A percentile compares a stretch with the other conserved stretches of the same genome.
phyloP scores from a whole-genome alignment of 2,329 filamentous ascomycete species.

The Penicillium sp. region DNA sequence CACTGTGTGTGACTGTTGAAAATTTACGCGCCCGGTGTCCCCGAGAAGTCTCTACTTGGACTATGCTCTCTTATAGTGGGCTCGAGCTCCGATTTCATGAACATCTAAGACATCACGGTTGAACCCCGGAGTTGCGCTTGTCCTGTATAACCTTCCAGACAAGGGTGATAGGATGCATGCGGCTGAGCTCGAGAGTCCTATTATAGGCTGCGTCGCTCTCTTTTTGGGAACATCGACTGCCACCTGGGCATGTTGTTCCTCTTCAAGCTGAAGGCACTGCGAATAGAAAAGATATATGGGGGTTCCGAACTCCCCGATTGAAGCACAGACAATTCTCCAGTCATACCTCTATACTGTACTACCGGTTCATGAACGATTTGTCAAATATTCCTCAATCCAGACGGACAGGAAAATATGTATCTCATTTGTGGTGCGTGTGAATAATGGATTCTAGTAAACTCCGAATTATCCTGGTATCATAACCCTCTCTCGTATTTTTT shows the following conservation, averaged over 20 bases:
- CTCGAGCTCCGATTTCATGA: neutral
- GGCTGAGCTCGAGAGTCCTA: neutral
- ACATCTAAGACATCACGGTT: slow-evolving; percentile 10
- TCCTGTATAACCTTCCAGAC: slow-evolving; percentile 7
- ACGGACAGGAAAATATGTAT: neutral
- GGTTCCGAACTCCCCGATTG: slow-evolving; percentile 16
- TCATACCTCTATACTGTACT: neutral
- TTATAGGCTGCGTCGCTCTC: neutral
- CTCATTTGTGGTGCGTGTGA: neutral
- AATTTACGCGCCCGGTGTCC: neutral
- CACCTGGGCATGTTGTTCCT: neutral
- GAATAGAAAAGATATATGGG: neutral
- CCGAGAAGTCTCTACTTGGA: neutral
- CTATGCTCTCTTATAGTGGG: neutral
- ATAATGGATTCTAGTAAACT: slow-evolving; percentile 7
- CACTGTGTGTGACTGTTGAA: slow-evolving; percentile 7
- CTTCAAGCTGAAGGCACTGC: neutral
- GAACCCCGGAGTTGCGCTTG: slow-evolving; percentile 1
- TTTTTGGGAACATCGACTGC: neutral
- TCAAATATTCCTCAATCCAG: neutral
- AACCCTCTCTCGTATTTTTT: slow-evolving; percentile 14
- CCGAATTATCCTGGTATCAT: slow-evolving; percentile 24
- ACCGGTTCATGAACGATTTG: slow-evolving; percentile 2
- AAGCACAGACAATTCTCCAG: neutral
- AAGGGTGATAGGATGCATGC: slow-evolving; percentile 2